phyloP scores from a whole-genome alignment of 768 basidiomycete genomes.

The Agrocybe praecox region DNA sequence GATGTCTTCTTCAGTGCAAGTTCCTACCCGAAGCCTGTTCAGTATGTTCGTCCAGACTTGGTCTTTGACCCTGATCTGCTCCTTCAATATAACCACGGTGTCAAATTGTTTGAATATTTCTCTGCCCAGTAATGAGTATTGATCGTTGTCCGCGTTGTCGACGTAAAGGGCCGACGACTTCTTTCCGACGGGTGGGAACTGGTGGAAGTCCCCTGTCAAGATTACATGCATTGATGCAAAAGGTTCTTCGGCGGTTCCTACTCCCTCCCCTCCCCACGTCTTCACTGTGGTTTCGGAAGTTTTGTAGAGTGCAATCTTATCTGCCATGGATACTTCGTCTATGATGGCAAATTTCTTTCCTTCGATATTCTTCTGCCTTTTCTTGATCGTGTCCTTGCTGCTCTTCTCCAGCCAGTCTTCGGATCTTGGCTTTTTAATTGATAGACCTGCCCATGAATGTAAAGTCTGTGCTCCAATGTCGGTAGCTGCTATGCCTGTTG shows the following conservation, averaged over 20 bases:
- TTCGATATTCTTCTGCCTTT: slow-evolving; percentile 16
- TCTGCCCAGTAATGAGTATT: slow-evolving; percentile 16
- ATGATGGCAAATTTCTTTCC: slow-evolving; percentile 29
- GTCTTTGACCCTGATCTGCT: slow-evolving; percentile 38
- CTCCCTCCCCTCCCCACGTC: slow-evolving; percentile 3
- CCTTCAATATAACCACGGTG: slow-evolving; percentile 34
- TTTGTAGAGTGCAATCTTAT: slow-evolving; percentile 21
- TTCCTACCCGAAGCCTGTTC: slow-evolving; percentile 23
- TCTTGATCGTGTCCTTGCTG: neutral
- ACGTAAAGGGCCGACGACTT: slow-evolving; percentile 22
- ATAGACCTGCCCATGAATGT: slow-evolving; percentile 31
- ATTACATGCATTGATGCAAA: slow-evolving; percentile 43
- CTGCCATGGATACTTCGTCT: slow-evolving; percentile 44
- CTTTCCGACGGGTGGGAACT: slow-evolving; percentile 20
- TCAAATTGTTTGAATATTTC: slow-evolving; percentile 28
- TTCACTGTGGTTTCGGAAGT: slow-evolving; percentile 21
- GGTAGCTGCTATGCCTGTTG: slow-evolving; percentile 41
- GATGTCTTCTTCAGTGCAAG: slow-evolving; percentile 27
- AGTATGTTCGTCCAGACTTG: slow-evolving; percentile 30
- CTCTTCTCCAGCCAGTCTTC: slow-evolving; percentile 1
- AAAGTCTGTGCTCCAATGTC: slow-evolving; percentile 37
- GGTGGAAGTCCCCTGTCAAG: slow-evolving; percentile 42
- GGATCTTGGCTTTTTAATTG: neutral
- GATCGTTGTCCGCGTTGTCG: neutral
- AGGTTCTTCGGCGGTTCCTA: slow-evolving; percentile 3